These are phyloP conservation scores for Clitopilus passeckerianus DNA, from an alignment of 768 basidiomycete genomes.

Conservation along the genomic window DNA sequence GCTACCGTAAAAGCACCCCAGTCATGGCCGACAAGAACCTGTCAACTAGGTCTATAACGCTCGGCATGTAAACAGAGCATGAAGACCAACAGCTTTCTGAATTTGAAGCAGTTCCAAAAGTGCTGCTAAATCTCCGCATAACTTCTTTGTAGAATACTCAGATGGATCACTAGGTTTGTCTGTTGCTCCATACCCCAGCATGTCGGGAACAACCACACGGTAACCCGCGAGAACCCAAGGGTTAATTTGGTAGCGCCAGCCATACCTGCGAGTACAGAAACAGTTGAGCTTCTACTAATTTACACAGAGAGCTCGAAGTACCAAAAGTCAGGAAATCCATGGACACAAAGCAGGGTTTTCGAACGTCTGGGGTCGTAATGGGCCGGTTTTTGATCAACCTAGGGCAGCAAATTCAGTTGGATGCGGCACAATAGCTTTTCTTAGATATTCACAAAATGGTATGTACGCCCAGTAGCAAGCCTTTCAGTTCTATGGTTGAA, in stretches of 20 bases:
- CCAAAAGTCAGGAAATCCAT: conserved; percentile 76
- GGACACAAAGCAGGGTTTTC: conserved; percentile 63
- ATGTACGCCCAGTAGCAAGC: conserved; percentile 56
- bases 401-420: conserved; percentile 1
- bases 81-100: conserved; percentile 49
- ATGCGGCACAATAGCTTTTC: neutral
- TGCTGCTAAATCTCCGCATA: conserved; percentile 60
- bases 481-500: conserved; percentile 50
- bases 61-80: neutral
- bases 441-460: conserved; percentile 51
- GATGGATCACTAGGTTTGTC: conserved; percentile 52
- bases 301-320: conserved; percentile 8
- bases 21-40: conserved; percentile 76
- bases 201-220: conserved; percentile 58
- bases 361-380: conserved; percentile 32
- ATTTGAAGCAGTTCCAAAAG: conserved; percentile 55
- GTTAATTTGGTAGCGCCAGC: conserved; percentile 71
- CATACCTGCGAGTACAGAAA: conserved; percentile 43
- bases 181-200: conserved; percentile 64
- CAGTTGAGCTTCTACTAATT: neutral
- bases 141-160: conserved; percentile 55
- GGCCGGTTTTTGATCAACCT: conserved; percentile 57
- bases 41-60: neutral
- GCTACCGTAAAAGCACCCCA: conserved; percentile 68
- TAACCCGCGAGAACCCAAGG: conserved; percentile 62